These are phyloP conservation scores for Chaetomiaceae sp. DNA, from an alignment of 2,329 filamentous ascomycete species.

Conservation along the genomic window DNA sequence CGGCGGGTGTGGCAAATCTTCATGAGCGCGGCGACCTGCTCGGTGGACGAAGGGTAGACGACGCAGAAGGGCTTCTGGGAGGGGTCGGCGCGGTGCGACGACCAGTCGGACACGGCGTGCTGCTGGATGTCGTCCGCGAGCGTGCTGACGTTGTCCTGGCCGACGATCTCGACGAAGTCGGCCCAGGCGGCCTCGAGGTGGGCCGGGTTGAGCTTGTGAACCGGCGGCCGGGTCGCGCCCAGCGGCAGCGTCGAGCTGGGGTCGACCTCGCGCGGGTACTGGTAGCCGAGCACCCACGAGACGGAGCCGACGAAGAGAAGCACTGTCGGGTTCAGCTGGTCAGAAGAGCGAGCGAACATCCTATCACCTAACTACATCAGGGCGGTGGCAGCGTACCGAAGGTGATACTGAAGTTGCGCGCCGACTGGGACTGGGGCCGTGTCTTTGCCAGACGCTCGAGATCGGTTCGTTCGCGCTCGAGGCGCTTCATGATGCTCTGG, in stretches of 20 bases:
- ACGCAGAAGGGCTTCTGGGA: constrained; percentile 59
- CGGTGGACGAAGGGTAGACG: constrained; percentile 69
- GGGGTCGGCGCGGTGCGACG: constrained; percentile 46
- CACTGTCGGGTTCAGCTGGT: constrained; percentile 31
- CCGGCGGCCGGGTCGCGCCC: constrained; percentile 41
- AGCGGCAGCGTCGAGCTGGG: constrained; percentile 56
- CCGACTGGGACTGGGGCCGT: constrained; percentile 32
- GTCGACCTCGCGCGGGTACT: constrained; percentile 44
- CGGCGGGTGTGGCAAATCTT: constrained; percentile 74
- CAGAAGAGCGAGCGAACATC: no score
- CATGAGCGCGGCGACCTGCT: constrained; percentile 81
- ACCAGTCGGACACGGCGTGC: constrained; percentile 59
- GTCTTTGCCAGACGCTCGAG: constrained; percentile 38
- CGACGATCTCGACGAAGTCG: constrained; percentile 60
- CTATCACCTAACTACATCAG: not conserved
- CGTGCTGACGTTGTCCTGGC: constrained; percentile 60
- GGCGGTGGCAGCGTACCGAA: constrained; percentile 34
- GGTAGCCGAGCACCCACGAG: constrained; percentile 55
- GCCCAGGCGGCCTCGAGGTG: constrained; percentile 65
- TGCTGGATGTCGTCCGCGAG: constrained; percentile 46
- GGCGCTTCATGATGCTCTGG: constrained; percentile 44
- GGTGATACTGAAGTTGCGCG: constrained; percentile 40
- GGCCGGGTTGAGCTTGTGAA: constrained; percentile 52
- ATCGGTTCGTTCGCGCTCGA: constrained; percentile 43
- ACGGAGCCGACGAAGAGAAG: constrained; percentile 45